Conservation (phyloP, 129 eudicot genomes). For the Pseudognaphalium luteoalbum region DNA sequence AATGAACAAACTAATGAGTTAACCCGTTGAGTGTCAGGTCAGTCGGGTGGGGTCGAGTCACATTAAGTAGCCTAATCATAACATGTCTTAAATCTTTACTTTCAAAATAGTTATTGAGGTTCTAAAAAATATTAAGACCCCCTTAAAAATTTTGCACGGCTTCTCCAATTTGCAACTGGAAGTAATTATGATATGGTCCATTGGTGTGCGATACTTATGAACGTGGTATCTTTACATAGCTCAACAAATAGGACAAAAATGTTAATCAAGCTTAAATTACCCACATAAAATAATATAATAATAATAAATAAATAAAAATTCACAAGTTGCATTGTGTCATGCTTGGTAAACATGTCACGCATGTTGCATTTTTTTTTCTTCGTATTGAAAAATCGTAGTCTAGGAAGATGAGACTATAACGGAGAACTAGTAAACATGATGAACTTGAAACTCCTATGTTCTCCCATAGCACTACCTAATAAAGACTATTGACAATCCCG, state of each 20-base stretch:
- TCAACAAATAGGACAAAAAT: background rate
- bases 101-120: too few species aligned
- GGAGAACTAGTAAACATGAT: background rate
- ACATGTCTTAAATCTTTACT: too few species aligned
- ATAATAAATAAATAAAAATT: too few species aligned
- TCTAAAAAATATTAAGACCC: too few species aligned
- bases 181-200: too few species aligned
- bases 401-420: background rate
- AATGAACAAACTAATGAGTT: too few species aligned
- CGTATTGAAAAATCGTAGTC: background rate
- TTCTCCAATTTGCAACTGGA: too few species aligned
- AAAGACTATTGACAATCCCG: background rate
- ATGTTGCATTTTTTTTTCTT: background rate
- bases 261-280: background rate
- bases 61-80: too few species aligned
- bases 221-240: background rate
- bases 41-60: too few species aligned
- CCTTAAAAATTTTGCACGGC: too few species aligned
- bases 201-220: background rate
- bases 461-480: background rate
- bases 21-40: too few species aligned
- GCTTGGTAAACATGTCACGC: background rate
- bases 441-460: background rate
- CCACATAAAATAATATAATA: background rate
- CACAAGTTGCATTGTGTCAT: background rate